Percentiles rank a stretch among this genome's conserved stretches.
These are phyloP conservation scores for Didymella exigua DNA, from an alignment of 2,329 filamentous ascomycete species.

Conservation along the genomic window DNA sequence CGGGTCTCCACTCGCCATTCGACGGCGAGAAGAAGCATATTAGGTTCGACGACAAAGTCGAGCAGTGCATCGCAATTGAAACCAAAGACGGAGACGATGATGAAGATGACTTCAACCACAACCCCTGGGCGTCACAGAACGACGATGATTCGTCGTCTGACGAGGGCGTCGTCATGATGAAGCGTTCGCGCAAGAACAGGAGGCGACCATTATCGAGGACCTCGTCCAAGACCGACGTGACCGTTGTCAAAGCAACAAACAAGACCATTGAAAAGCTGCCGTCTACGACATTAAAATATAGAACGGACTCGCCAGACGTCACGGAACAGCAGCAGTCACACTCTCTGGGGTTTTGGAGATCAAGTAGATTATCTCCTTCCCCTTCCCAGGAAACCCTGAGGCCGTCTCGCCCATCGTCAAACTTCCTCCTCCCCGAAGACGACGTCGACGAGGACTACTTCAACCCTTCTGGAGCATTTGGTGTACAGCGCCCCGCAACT, in stretches of 20 bases:
- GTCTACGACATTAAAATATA: slow-evolving; percentile 84
- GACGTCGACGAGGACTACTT: slow-evolving; percentile 57
- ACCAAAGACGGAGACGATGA: slow-evolving; percentile 79
- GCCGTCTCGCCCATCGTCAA: slow-evolving; percentile 69
- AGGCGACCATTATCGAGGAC: slow-evolving; percentile 59
- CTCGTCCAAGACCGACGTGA: slow-evolving; percentile 62
- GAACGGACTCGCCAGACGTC: slow-evolving; percentile 74
- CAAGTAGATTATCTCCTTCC: slow-evolving; percentile 66
- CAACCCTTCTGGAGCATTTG: slow-evolving; percentile 49
- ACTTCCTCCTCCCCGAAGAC: slow-evolving; percentile 67
- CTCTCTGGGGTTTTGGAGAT: slow-evolving; percentile 53
- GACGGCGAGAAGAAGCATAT: slow-evolving; percentile 77
- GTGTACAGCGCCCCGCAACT: slow-evolving; percentile 42
- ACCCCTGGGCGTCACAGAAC: slow-evolving; percentile 47
- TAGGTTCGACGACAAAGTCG: slow-evolving; percentile 94
- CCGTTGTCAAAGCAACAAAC: slow-evolving; percentile 60
- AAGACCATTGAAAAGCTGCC: slow-evolving; percentile 89
- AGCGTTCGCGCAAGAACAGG: slow-evolving; percentile 57
- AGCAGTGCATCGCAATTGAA: slow-evolving; percentile 94
- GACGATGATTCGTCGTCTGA: slow-evolving; percentile 66
- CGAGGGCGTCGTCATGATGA: slow-evolving; percentile 83
- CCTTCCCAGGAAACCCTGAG: slow-evolving; percentile 83
- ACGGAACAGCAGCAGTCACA: slow-evolving; percentile 57
- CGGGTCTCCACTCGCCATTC: slow-evolving; percentile 70
- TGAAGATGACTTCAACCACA: slow-evolving; percentile 51